A percentile compares a stretch with the other conserved stretches of the same genome.
Evolutionary conservation across 2,329 filamentous ascomycete species (phyloP).

Genomic region (Phoma herbarum): DNA sequence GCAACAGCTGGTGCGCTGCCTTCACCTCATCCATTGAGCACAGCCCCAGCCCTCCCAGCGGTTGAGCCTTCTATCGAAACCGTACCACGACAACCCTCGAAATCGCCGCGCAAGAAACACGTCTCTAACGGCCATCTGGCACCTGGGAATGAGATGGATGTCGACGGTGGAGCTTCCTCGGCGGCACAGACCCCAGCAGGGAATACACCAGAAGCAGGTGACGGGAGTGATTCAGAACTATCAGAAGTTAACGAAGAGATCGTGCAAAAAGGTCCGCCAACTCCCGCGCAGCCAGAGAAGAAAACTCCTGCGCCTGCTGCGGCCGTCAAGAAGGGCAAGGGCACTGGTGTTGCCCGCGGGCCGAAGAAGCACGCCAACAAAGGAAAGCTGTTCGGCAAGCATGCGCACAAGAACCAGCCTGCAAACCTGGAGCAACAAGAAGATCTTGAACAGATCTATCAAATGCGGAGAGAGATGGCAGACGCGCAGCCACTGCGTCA

Average conservation of each 20-base stretch:
- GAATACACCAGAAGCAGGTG: constrained; percentile 41
- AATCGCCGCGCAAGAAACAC: constrained; percentile 45
- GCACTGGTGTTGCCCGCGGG: constrained; percentile 36
- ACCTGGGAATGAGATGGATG: constrained; percentile 31
- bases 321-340: constrained; percentile 41
- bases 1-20: constrained; percentile 14
- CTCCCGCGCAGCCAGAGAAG: constrained; percentile 39
- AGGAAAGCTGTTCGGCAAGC: constrained; percentile 42
- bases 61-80: constrained; percentile 37
- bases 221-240: constrained; percentile 47
- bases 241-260: constrained; percentile 52
- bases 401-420: constrained; percentile 41
- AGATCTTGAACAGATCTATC: constrained; percentile 37
- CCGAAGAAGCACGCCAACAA: constrained; percentile 46
- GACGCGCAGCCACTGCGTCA: constrained; percentile 37
- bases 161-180: constrained; percentile 37
- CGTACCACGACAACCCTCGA: constrained; percentile 39
- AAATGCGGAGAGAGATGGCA: constrained; percentile 38
- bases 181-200: constrained; percentile 38
- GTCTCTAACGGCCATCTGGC: constrained; percentile 32
- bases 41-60: constrained; percentile 40
- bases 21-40: constrained; percentile 39
- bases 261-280: constrained; percentile 46
- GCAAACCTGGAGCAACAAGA: constrained; percentile 39
- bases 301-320: constrained; percentile 30